Base-by-base conservation (phyloP, 768 basidiomycete genomes). In the Phaffia tasmanica region DNA sequence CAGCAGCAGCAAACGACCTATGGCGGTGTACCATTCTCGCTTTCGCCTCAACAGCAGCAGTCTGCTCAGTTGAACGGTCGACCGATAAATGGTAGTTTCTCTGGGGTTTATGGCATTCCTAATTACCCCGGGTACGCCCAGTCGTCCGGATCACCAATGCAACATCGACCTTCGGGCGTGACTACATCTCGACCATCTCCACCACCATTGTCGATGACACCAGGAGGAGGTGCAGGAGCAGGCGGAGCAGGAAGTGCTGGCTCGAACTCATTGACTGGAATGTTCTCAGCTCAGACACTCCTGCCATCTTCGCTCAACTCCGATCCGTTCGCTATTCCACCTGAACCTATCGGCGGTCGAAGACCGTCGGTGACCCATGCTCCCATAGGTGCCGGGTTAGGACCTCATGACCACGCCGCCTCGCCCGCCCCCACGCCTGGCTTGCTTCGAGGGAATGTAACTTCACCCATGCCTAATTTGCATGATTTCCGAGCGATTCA, bases 401-500 rank as follows among this genome's bases (percentile, higher is more conserved):
- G 51, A 3, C 49, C 62, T 3, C 27, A 14, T 9, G 59, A 49
- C 3, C 59, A 27, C 46, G 25, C 5, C 11, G 47, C 46, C 23
- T 61, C 29, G 18, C 50, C 53, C 23, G 62, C 48, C 18, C 62
- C 49, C 0, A 29, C 62, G 7, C 30, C 42, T 15, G 64, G 64
- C 29, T 21, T 65, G 48, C 58, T 65, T 29, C 57, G 64, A 19
- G 64, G 64, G 16, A 55, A 57, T 0, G 58, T 58, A 21, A 49
- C 64, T 6, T 60, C 57, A 25, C 48, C 57, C 2, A 60, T 59
- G 21, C 23, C 25, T 30, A 35, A 19, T 32, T 27, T 51, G 30
- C 63, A 57, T 32, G 67, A 69, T 55, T 69, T 63, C 67, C 67
- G 67, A 30, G 67, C 67, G 2, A 69, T 69, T 27, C 57, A 64